phyloP scores from a whole-genome alignment of 257 asterid genomes.

The Ocimum tenuiflorum region DNA sequence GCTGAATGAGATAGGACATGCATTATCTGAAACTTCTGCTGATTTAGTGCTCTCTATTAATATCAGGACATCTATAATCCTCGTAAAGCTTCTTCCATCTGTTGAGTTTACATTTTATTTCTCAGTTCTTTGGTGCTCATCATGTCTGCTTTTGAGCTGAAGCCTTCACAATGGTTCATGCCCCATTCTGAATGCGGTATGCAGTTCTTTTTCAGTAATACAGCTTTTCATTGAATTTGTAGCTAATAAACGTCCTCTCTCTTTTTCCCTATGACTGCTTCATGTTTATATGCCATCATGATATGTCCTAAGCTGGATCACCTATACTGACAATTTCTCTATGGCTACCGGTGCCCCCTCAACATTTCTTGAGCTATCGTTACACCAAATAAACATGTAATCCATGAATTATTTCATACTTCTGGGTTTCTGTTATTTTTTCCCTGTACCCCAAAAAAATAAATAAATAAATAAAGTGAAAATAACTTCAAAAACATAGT shows the following conservation, averaged over 20 bases:
- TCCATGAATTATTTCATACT: neutral
- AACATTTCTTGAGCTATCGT: slow-evolving; percentile 11
- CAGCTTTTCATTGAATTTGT: neutral
- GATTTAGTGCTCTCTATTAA: slow-evolving; percentile 22
- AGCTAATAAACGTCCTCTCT: neutral
- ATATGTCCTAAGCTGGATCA: neutral
- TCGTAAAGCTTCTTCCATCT: slow-evolving; percentile 1
- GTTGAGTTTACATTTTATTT: neutral
- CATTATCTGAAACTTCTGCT: slow-evolving; percentile 19
- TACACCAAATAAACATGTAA: neutral
- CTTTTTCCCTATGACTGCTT: too few relatives aligned
- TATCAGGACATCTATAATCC: slow-evolving; percentile 19
- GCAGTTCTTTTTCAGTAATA: neutral
- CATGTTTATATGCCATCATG: neutral
- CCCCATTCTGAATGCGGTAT: slow-evolving; percentile 7
- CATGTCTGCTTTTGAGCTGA: slow-evolving; percentile 14
- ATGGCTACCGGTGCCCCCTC: too few relatives aligned
- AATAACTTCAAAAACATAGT: slow-evolving; percentile 1
- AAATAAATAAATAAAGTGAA: too few relatives aligned
- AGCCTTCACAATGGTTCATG: slow-evolving; percentile 10
- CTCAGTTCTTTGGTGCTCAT: slow-evolving; percentile 19
- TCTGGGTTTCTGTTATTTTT: slow-evolving; percentile 2
- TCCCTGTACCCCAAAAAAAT: neutral
- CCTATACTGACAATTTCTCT: neutral
- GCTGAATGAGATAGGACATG: slow-evolving; percentile 23